These are phyloP conservation scores for Phylloporus sp. DNA, from an alignment of 768 basidiomycete species.

Conservation along the genomic window DNA sequence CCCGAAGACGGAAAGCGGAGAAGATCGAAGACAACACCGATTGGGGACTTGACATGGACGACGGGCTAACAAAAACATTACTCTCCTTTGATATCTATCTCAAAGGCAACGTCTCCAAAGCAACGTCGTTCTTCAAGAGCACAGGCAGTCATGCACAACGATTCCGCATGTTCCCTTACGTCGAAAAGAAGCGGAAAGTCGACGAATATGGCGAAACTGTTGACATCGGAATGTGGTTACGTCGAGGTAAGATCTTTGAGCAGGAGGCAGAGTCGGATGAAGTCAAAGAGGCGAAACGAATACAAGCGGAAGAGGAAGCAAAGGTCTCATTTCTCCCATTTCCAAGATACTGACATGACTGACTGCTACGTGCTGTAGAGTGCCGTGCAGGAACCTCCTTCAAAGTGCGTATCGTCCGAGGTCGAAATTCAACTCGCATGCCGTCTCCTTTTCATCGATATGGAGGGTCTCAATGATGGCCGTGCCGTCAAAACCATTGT, in stretches of 20 bases:
- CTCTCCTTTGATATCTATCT: constrained; percentile 95
- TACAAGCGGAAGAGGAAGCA: constrained; percentile 67
- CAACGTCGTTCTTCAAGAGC: constrained; percentile 83
- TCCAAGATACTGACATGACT: not conserved
- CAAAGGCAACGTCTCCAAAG: constrained; percentile 89
- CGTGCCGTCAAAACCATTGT: constrained; percentile 96
- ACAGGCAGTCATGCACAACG: constrained; percentile 66
- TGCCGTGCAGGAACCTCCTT: constrained; percentile 78
- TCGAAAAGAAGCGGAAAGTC: constrained; percentile 86
- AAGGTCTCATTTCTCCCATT: constrained; percentile 41
- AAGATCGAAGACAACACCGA: constrained; percentile 51
- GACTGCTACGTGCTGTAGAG: constrained; percentile 42
- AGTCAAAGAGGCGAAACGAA: constrained; percentile 62
- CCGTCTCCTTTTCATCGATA: constrained; percentile 84
- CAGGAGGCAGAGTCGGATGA: constrained; percentile 86
- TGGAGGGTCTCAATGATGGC: constrained; percentile 96
- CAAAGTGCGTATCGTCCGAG: constrained; percentile 77
- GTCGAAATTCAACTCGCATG: constrained; percentile 80
- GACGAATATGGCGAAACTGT: constrained; percentile 95
- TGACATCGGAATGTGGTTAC: constrained; percentile 93
- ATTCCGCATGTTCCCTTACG: constrained; percentile 96
- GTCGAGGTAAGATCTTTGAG: constrained; percentile 86
- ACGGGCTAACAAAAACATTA: constrained; percentile 64
- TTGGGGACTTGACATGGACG: constrained; percentile 74
- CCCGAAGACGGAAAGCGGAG: constrained; percentile 40